A percentile compares a stretch with the other conserved stretches of the same genome.
Conservation (phyloP, 148 eudicot genomes). For the Dysphania ambrosioides region DNA sequence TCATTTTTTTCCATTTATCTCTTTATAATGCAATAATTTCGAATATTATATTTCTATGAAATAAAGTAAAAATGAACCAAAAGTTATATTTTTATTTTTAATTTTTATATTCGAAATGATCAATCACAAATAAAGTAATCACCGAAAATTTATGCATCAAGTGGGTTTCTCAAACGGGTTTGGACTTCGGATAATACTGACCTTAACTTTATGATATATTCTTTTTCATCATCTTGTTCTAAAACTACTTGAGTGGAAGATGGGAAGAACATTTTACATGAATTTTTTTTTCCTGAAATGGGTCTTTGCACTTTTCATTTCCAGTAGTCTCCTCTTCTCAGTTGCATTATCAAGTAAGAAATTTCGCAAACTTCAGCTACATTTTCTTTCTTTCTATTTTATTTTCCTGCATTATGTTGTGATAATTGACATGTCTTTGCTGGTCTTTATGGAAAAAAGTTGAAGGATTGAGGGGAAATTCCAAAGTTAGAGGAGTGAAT, state of each 20-base stretch:
- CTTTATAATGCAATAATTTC: too few relatives aligned
- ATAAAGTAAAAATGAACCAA: too few relatives aligned
- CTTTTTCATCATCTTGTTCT: too few relatives aligned
- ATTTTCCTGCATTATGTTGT: not conserved
- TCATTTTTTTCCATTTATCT: too few relatives aligned
- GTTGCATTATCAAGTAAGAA: slow-evolving; percentile 49
- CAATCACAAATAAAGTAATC: slow-evolving; percentile 45
- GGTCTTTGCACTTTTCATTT: slow-evolving; percentile 40
- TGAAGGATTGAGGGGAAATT: slow-evolving; percentile 54
- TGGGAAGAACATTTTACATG: slow-evolving; percentile 39
- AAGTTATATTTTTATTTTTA: too few relatives aligned
- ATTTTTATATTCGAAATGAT: too few relatives aligned
- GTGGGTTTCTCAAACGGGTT: not conserved
- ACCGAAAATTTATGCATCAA: slow-evolving; percentile 24
- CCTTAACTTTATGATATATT: not conserved
- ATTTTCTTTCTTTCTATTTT: not conserved
- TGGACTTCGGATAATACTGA: slow-evolving; percentile 5
- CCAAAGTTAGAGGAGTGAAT: slow-evolving; percentile 83
- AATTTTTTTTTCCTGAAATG: slow-evolving; percentile 46
- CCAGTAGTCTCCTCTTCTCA: slow-evolving; percentile 45
- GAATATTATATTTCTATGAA: too few relatives aligned
- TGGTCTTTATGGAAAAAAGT: slow-evolving; percentile 38
- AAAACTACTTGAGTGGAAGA: slow-evolving; percentile 20
- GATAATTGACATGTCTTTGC: not conserved
- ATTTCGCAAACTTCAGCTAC: not conserved